Conservation (phyloP, 345 rosid species). For the Angophora floribunda region DNA sequence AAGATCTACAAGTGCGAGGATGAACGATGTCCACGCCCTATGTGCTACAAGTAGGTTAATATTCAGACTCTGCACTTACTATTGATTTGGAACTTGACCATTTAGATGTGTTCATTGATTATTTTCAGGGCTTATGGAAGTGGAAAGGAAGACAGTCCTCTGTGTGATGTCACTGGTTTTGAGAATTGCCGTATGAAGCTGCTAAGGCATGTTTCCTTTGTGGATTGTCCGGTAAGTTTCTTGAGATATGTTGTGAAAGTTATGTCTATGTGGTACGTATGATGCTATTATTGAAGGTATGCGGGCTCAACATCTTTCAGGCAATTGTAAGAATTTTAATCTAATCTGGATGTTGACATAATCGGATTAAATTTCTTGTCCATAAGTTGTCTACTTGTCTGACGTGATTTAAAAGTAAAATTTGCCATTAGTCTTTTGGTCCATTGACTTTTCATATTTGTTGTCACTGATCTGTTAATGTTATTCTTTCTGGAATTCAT, state of each 20-base stretch:
- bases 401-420: background rate
- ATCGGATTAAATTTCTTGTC: background rate
- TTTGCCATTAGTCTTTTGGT: background rate
- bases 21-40: conserved; percentile 85
- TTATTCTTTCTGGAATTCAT: background rate
- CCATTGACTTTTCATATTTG: background rate
- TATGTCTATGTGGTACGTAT: background rate
- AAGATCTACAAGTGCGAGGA: conserved; percentile 97
- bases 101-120: background rate
- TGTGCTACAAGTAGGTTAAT: conserved; percentile 73
- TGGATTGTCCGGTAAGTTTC: conserved; percentile 80
- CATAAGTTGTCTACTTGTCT: background rate
- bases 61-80: background rate
- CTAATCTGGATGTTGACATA: background rate
- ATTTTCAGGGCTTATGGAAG: conserved; percentile 82
- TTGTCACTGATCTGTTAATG: background rate
- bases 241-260: background rate
- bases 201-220: conserved; percentile 96
- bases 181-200: conserved; percentile 79
- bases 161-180: conserved; percentile 84
- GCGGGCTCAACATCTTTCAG: background rate
- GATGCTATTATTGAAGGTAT: background rate
- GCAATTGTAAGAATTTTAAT: background rate
- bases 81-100: background rate
- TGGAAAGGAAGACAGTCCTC: conserved; percentile 88